Percentiles rank a stretch among this genome's conserved stretches.
phyloP scores from a whole-genome alignment of 1,139 yeast genomes.

The Kodamaea arcana region DNA sequence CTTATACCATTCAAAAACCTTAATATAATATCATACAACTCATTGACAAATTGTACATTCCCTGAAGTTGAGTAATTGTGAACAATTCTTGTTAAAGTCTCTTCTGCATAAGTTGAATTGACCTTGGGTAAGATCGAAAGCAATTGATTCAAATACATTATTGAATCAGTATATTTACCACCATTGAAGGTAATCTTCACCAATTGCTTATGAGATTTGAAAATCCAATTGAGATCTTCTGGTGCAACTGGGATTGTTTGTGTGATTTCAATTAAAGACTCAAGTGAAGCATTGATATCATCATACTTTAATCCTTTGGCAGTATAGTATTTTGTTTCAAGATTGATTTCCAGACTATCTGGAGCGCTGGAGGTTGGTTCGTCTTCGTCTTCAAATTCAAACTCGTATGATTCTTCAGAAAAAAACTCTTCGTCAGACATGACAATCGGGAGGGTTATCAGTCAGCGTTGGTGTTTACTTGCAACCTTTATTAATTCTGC shows the following conservation, averaged over 20 bases:
- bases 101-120: slow-evolving; percentile 53
- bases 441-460: no score
- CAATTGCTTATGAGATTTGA: slow-evolving; percentile 63
- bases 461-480: no score
- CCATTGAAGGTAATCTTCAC: slow-evolving; percentile 49
- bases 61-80: slow-evolving; percentile 38
- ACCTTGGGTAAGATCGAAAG: slow-evolving; percentile 23
- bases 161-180: slow-evolving; percentile 30
- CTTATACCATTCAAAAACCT: slow-evolving; percentile 15
- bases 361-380: slow-evolving; percentile 6
- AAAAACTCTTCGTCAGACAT: slow-evolving; percentile 58
- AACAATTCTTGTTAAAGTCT: slow-evolving; percentile 55
- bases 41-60: slow-evolving; percentile 22
- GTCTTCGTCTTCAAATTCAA: slow-evolving; percentile 57
- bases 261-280: slow-evolving; percentile 11
- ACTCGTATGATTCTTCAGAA: slow-evolving; percentile 63
- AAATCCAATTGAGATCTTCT: slow-evolving; percentile 37
- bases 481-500: no score
- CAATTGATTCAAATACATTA: slow-evolving; percentile 24
- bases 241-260: slow-evolving; percentile 4
- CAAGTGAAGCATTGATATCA: slow-evolving; percentile 25
- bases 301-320: slow-evolving; percentile 67
- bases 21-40: slow-evolving; percentile 28
- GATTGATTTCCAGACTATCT: slow-evolving; percentile 22
- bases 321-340: slow-evolving; percentile 55